phyloP scores from a whole-genome alignment of 176 grass and related monocot genomes.

The Secale cereale region DNA sequence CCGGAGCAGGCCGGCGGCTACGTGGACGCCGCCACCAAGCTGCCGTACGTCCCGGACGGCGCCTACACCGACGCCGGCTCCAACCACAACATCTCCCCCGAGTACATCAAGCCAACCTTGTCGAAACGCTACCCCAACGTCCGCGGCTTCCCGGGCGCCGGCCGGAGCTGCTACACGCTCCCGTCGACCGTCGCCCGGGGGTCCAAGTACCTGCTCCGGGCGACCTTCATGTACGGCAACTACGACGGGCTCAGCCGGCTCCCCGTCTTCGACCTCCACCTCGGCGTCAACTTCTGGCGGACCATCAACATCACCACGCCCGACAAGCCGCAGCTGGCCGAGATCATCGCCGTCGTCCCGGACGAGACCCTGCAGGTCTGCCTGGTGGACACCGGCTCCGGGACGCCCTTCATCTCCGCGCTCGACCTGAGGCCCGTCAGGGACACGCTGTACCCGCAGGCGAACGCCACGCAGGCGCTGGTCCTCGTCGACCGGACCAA shows the following conservation, averaged over 20 bases:
- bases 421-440: slow-evolving; percentile 43
- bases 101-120: not conserved
- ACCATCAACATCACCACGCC: slow-evolving; percentile 22
- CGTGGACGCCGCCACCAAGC: slow-evolving; percentile 19
- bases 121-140: not conserved
- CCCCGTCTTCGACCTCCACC: slow-evolving; percentile 44
- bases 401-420: slow-evolving; percentile 49
- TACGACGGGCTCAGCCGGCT: slow-evolving; percentile 35
- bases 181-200: slow-evolving; percentile 4
- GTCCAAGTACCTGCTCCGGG: slow-evolving; percentile 45
- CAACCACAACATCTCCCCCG: slow-evolving; percentile 39
- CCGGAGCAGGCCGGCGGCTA: slow-evolving; percentile 20
- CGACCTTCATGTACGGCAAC: slow-evolving; percentile 49
- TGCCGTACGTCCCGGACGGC: slow-evolving; percentile 30
- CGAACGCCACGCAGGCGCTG: slow-evolving; percentile 1
- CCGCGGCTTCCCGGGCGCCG: slow-evolving; percentile 41
- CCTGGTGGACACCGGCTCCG: slow-evolving; percentile 30
- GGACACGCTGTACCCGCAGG: not conserved
- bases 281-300: slow-evolving; percentile 50
- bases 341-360: slow-evolving; percentile 17
- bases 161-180: slow-evolving; percentile 50
- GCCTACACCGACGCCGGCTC: slow-evolving; percentile 42
- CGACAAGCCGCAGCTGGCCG: not conserved
- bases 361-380: slow-evolving; percentile 34
- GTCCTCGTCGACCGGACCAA: slow-evolving; percentile 24